These are phyloP conservation scores for Neoboletus brunneissimus DNA, from an alignment of 768 basidiomycete species.

Conservation along the genomic window DNA sequence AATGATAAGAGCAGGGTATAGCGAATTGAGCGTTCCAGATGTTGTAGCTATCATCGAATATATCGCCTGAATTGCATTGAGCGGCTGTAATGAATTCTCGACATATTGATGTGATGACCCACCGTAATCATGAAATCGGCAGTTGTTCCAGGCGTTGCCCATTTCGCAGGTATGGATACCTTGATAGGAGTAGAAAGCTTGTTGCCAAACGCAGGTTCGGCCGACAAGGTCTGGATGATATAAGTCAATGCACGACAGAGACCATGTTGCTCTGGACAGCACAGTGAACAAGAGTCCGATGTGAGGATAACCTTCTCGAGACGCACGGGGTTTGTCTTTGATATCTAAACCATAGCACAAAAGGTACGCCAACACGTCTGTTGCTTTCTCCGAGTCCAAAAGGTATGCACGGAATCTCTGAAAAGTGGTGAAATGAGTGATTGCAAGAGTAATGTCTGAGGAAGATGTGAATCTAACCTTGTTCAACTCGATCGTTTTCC, in stretches of 20 bases:
- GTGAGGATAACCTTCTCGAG: not conserved
- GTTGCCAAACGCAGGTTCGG: slow-evolving; percentile 75
- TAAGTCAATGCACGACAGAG: slow-evolving; percentile 87
- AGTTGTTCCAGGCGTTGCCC: slow-evolving; percentile 66
- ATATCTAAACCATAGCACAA: slow-evolving; percentile 81
- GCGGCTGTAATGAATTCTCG: slow-evolving; percentile 4
- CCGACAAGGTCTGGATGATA: slow-evolving; percentile 87
- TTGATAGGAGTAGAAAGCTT: slow-evolving; percentile 64
- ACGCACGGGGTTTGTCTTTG: slow-evolving; percentile 89
- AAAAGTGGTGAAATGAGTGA: slow-evolving; percentile 2
- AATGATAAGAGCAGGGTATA: slow-evolving; percentile 93
- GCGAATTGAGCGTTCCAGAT: slow-evolving; percentile 71
- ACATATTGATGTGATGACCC: slow-evolving; percentile 25
- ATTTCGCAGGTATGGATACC: slow-evolving; percentile 71
- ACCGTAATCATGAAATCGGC: slow-evolving; percentile 90
- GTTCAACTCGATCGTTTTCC: slow-evolving; percentile 92
- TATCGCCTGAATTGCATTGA: slow-evolving; percentile 55
- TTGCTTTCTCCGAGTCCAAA: slow-evolving; percentile 74
- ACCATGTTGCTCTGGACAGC: slow-evolving; percentile 76
- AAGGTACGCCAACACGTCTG: slow-evolving; percentile 75
- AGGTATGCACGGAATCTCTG: slow-evolving; percentile 89
- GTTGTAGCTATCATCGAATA: slow-evolving; percentile 90
- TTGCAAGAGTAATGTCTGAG: not conserved
- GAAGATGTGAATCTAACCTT: slow-evolving; percentile 51
- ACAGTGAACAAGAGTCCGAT: slow-evolving; percentile 5